These are phyloP conservation scores for Excoecaria cochinchinensis DNA, from an alignment of 345 rosid species.

Conservation along the genomic window DNA sequence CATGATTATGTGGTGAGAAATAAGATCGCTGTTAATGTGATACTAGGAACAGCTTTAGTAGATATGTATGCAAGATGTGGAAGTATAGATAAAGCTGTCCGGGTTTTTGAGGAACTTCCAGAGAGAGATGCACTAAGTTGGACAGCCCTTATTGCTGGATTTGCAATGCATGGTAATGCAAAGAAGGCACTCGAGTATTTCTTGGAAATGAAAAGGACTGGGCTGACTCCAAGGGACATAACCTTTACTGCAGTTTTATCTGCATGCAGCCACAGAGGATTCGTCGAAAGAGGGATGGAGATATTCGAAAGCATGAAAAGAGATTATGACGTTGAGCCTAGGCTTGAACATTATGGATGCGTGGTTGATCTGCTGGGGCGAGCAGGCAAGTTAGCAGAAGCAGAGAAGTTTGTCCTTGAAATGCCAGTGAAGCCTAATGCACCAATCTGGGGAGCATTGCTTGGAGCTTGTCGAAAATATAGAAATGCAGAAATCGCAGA, in stretches of 20 bases:
- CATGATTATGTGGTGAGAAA: slow-evolving; percentile 51
- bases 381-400: slow-evolving; percentile 64
- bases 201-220: slow-evolving; percentile 43
- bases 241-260: slow-evolving; percentile 64
- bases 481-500: slow-evolving; percentile 58
- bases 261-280: slow-evolving; percentile 75
- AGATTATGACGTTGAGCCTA: slow-evolving; percentile 46
- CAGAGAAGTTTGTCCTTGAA: slow-evolving; percentile 57
- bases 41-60: slow-evolving; percentile 67
- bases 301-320: slow-evolving; percentile 55
- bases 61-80: slow-evolving; percentile 83
- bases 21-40: slow-evolving; percentile 42
- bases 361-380: slow-evolving; percentile 75
- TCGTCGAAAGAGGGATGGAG: slow-evolving; percentile 57
- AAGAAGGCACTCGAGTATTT: slow-evolving; percentile 49
- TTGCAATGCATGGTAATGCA: slow-evolving; percentile 64
- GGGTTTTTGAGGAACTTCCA: slow-evolving; percentile 45
- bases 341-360: slow-evolving; percentile 81
- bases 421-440: slow-evolving; percentile 72
- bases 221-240: slow-evolving; percentile 54
- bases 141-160: slow-evolving; percentile 67
- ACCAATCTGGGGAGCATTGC: slow-evolving; percentile 70
- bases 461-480: slow-evolving; percentile 76
- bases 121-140: slow-evolving; percentile 61
- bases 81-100: slow-evolving; percentile 47